A percentile compares a stretch with the other conserved stretches of the same genome.
phyloP scores from a whole-genome alignment of 352 stramenopile species.

The Phytophthora palmivora region DNA sequence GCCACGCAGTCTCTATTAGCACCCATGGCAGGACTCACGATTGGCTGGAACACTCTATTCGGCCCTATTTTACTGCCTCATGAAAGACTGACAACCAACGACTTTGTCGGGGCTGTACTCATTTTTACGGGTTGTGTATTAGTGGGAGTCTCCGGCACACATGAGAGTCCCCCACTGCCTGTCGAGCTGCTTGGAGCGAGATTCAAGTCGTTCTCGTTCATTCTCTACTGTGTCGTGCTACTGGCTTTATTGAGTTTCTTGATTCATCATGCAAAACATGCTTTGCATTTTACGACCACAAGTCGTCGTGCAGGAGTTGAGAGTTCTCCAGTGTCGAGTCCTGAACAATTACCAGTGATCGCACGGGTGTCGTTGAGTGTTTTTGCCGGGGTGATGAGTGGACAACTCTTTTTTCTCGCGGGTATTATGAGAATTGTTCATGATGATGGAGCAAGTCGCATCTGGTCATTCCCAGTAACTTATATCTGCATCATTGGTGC shows the following conservation, averaged over 20 bases:
- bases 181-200: conserved; percentile 59
- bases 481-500: conserved; percentile 75
- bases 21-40: conserved; percentile 84
- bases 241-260: conserved; percentile 56
- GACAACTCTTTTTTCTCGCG: conserved; percentile 82
- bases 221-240: conserved; percentile 60
- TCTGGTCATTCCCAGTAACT: conserved; percentile 67
- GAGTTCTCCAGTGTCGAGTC: conserved; percentile 30
- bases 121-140: conserved; percentile 85
- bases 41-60: conserved; percentile 86
- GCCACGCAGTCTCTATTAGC: conserved; percentile 81
- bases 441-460: conserved; percentile 49
- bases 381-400: conserved; percentile 73
- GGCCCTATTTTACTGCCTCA: conserved; percentile 73
- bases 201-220: conserved; percentile 70
- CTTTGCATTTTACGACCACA: conserved; percentile 56
- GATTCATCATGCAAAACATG: conserved; percentile 58
- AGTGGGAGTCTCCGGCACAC: conserved; percentile 72
- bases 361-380: conserved; percentile 66
- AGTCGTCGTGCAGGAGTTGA: conserved; percentile 37
- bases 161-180: conserved; percentile 65
- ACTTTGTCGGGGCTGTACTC: conserved; percentile 76
- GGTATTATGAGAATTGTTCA: conserved; percentile 72
- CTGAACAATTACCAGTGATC: conserved; percentile 39
- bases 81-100: conserved; percentile 74